These are phyloP conservation scores for Skeletonema tropicum DNA, from an alignment of 108 stramenopile genomes.

Conservation along the genomic window DNA sequence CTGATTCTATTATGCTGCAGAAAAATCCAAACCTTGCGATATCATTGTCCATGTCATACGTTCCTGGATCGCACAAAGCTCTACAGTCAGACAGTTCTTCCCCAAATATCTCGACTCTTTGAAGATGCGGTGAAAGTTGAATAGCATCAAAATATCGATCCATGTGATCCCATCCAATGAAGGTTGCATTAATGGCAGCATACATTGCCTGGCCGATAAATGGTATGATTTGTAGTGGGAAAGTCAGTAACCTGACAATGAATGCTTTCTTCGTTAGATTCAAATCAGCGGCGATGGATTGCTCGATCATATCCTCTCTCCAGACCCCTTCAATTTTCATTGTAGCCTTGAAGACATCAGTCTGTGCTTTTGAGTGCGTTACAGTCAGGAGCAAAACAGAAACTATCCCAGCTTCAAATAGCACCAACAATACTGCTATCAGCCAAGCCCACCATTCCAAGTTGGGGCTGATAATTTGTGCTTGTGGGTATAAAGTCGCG, in stretches of 20 bases:
- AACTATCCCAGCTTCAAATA: constrained; percentile 31
- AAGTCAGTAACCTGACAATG: constrained; percentile 18
- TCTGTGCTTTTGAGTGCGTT: constrained; percentile 45
- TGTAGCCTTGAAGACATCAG: constrained; percentile 28
- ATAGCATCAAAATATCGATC: constrained; percentile 22
- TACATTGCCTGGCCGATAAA: constrained; percentile 18
- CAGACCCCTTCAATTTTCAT: constrained; percentile 44
- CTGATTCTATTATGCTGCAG: constrained; percentile 27
- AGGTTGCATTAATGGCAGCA: constrained; percentile 47
- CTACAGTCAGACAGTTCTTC: constrained; percentile 24
- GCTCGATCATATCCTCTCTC: constrained; percentile 42
- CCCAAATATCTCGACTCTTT: constrained; percentile 24
- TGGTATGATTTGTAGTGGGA: constrained; percentile 25
- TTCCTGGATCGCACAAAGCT: constrained; percentile 24
- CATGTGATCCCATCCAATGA: constrained; percentile 37
- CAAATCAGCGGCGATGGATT: constrained; percentile 39
- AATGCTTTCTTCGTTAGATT: constrained; percentile 35
- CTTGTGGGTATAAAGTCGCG: constrained; percentile 35
- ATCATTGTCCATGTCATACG: constrained; percentile 40
- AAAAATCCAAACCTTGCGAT: constrained; percentile 50
- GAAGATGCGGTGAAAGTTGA: constrained; percentile 3
- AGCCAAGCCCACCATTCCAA: constrained; percentile 49
- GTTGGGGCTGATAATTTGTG: constrained; percentile 17
- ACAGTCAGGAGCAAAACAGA: constrained; percentile 24
- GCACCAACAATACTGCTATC: constrained; percentile 28